Base-by-base conservation (phyloP, 441 rosid genomes). In the Populus hybrid region DNA sequence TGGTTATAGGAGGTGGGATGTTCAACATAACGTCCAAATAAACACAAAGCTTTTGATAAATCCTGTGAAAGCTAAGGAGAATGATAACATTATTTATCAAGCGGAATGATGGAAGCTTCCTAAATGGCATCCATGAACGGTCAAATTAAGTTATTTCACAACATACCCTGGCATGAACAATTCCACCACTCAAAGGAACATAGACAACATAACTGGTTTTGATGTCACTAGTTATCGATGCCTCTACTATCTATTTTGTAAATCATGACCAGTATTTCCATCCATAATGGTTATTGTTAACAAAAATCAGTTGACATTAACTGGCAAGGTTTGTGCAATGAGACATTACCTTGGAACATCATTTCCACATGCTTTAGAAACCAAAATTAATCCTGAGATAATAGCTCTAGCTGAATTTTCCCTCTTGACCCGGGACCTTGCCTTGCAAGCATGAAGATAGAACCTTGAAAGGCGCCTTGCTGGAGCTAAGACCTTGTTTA, bases 331-430 rank as follows among this genome's bases (percentile, higher is more conserved):
- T 61, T 10, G 46, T 21, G 67, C 40, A 57, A 42, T 61, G 67
- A 46, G 38, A 70, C 24, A 20, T 74, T 84, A 93, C 99, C 99
- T 93, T 18, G 99, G 92, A 53, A 93, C 95, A 84, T 95, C 97
- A 83, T 90, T 92, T 80, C 97, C 98, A 80, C 98, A 95, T 28
- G 98, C 97, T 87, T 95, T 95, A 61, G 98, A 89, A 75, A 93
- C 93, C 88, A 91, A 80, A 50, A 91, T 83, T 82, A 95, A 83
- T 80, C 98, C 97, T 35, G 97, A 93, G 80, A 92, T 75, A 36
- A 86, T 89, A 75, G 94, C 91, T 86, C 91, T 92, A 3, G 98
- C 97, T 59, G 95, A 92, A 73, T 81, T 82, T 46, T 92, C 95
- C 77, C 87, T 86, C 87, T 87, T 88, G 79, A 85, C 73, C 36